Conservation (phyloP, 1,139 yeast genomes). For the Saccharomyces uvarum region DNA sequence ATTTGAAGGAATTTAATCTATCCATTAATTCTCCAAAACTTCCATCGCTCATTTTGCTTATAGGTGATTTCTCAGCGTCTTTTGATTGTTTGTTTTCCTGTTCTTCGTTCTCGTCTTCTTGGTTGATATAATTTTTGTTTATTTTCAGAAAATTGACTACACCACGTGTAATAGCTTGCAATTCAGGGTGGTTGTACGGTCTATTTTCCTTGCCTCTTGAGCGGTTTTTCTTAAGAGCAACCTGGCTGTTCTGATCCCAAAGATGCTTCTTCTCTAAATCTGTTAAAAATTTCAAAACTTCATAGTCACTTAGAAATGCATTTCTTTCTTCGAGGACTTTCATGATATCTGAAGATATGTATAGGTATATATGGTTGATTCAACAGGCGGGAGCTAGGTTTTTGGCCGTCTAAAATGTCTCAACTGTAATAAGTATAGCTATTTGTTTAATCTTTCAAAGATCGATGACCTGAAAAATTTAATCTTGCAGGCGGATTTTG, state of each 20-base stretch:
- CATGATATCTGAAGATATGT: conserved; percentile 14
- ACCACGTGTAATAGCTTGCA: conserved; percentile 67
- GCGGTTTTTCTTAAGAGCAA: conserved; percentile 18
- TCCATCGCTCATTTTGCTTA: conserved; percentile 31
- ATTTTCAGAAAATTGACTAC: conserved; percentile 35
- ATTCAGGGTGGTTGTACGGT: conserved; percentile 36
- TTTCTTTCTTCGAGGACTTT: conserved; percentile 28
- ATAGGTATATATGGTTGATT: neutral
- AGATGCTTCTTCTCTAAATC: conserved; percentile 35
- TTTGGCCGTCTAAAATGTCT: neutral
- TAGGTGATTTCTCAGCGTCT: conserved; percentile 15
- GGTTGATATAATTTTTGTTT: conserved; percentile 21
- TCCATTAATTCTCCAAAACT: conserved; percentile 48
- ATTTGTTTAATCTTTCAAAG: neutral
- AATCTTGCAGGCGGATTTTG: neutral
- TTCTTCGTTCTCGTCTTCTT: conserved; percentile 15
- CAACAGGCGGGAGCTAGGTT: neutral
- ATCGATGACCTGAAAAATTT: neutral
- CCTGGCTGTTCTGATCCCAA: conserved; percentile 26
- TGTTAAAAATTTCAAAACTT: conserved; percentile 27
- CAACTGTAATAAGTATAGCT: neutral
- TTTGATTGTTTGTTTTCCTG: conserved; percentile 7
- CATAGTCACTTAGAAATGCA: conserved; percentile 33
- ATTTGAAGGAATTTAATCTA: conserved; percentile 44
- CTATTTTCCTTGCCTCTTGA: conserved; percentile 31